These are phyloP conservation scores for Sarocladium strictum DNA, from an alignment of 2,329 filamentous ascomycete species.

Conservation along the genomic window DNA sequence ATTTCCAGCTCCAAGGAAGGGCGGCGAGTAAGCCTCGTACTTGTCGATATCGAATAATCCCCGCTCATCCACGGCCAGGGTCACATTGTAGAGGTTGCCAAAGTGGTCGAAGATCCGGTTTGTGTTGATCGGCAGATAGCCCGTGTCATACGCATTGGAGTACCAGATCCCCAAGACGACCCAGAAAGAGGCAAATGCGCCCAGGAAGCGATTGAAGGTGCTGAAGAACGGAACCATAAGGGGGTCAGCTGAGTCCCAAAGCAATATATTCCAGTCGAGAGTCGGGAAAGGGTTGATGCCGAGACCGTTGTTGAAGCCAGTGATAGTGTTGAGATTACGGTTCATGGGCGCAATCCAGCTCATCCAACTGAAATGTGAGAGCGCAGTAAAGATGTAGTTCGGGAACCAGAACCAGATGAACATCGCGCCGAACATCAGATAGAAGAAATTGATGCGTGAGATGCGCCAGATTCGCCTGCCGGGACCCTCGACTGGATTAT, in stretches of 20 bases:
- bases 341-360: conserved; percentile 48
- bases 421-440: conserved; percentile 43
- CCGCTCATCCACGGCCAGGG: conserved; percentile 31
- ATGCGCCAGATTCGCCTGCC: conserved; percentile 39
- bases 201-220: conserved; percentile 56
- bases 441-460: conserved; percentile 46
- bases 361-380: conserved; percentile 51
- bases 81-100: conserved; percentile 41
- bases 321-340: conserved; percentile 34
- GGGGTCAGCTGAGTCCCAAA: conserved; percentile 36
- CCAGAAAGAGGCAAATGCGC: conserved; percentile 48
- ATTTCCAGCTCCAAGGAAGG: conserved; percentile 44
- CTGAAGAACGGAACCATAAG: conserved; percentile 49
- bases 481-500: conserved; percentile 33
- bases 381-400: conserved; percentile 44
- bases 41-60: conserved; percentile 38
- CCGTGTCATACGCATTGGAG: conserved; percentile 49
- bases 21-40: conserved; percentile 45
- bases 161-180: conserved; percentile 54
- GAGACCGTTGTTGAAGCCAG: conserved; percentile 38
- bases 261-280: conserved; percentile 42
- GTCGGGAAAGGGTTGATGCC: conserved; percentile 41
- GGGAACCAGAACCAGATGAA: conserved; percentile 56
- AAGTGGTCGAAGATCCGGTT: conserved; percentile 46
- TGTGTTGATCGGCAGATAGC: conserved; percentile 48